These are phyloP conservation scores for Marvania coccoides DNA, from an alignment of 139 green algal species.

Conservation along the genomic window DNA sequence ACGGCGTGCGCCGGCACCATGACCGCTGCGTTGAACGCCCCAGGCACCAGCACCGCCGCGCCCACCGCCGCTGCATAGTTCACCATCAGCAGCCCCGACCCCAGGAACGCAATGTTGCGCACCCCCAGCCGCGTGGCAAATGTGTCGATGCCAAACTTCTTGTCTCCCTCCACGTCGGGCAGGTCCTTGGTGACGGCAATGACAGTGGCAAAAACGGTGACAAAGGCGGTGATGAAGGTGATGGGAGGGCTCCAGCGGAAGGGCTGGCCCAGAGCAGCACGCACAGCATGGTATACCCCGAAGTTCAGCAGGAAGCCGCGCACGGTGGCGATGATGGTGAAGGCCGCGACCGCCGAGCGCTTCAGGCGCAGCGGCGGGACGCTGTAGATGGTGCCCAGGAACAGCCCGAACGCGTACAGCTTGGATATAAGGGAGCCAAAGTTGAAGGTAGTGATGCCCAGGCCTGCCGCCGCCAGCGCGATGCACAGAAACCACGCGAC, in stretches of 20 bases:
- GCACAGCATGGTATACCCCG: conserved; percentile 92
- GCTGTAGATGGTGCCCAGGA: conserved; percentile 94
- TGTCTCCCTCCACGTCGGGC: conserved; percentile 93
- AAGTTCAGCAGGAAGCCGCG: conserved; percentile 98
- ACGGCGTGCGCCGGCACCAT: conserved; percentile 80
- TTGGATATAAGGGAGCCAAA: conserved; percentile 83
- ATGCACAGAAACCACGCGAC: conserved; percentile 66
- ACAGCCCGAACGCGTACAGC: conserved; percentile 87
- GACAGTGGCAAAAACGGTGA: conserved; percentile 92
- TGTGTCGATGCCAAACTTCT: conserved; percentile 80
- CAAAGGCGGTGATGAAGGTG: conserved; percentile 95
- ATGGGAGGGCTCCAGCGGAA: conserved; percentile 86
- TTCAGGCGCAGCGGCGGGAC: conserved; percentile 94
- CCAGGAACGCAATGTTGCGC: conserved; percentile 43
- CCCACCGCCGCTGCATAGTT: conserved; percentile 84
- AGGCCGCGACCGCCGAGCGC: conserved; percentile 85
- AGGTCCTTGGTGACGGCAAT: conserved; percentile 99
- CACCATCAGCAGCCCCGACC: conserved; percentile 64
- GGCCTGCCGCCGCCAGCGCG: conserved; percentile 59
- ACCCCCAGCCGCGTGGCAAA: conserved; percentile 89
- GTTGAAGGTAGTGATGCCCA: conserved; percentile 65
- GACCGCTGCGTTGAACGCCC: conserved; percentile 55
- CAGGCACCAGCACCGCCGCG: conserved; percentile 47
- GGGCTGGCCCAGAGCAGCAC: conserved; percentile 78
- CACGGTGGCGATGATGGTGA: conserved; percentile 96